Conservation (phyloP, 129 eudicot species). For the Flaveria robusta region DNA sequence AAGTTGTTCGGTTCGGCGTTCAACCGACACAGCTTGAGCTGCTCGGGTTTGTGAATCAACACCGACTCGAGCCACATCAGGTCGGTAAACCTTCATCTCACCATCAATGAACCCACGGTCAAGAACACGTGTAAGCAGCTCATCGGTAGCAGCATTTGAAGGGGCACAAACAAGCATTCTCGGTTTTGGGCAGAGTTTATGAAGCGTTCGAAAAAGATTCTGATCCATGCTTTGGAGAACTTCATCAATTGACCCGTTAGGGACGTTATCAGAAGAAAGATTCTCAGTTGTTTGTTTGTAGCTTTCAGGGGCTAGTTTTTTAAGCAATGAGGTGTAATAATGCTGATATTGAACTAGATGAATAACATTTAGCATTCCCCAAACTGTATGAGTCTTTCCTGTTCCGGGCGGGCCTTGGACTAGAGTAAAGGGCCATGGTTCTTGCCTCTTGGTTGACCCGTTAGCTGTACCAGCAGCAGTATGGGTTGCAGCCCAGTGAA, state of each 20-base stretch:
- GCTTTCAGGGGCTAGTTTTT: conserved; percentile 98
- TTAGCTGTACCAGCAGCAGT: conserved; percentile 92
- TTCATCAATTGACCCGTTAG: conserved; percentile 87
- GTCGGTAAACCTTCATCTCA: conserved; percentile 95
- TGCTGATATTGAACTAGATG: conserved; percentile 98
- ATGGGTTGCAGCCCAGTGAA: conserved; percentile 99
- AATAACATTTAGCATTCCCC: conserved; percentile 99
- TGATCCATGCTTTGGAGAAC: conserved; percentile 98
- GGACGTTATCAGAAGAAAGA: conserved; percentile 51
- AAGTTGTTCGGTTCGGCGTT: conserved; percentile 92
- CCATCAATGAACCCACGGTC: conserved; percentile 98
- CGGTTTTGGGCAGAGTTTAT: conserved; percentile 96
- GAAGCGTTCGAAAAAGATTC: conserved; percentile 88
- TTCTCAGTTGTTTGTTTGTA: conserved; percentile 79
- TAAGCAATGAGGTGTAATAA: conserved; percentile 82
- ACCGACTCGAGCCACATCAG: conserved; percentile 98
- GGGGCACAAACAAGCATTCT: conserved; percentile 99
- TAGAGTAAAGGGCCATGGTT: conserved; percentile 97
- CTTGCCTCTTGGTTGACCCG: conserved; percentile 74
- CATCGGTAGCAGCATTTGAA: conserved; percentile 98
- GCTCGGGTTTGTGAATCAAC: conserved; percentile 98
- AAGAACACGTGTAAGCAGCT: conserved; percentile 90
- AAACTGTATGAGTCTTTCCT: conserved; percentile 94
- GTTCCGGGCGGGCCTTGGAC: conserved; percentile 99
- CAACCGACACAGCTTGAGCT: conserved; percentile 97